Percentiles rank a stretch among this genome's conserved stretches.
Evolutionary conservation across 1,284 basidiomycete species (phyloP).

Genomic region (Leucoagaricus sp.): DNA sequence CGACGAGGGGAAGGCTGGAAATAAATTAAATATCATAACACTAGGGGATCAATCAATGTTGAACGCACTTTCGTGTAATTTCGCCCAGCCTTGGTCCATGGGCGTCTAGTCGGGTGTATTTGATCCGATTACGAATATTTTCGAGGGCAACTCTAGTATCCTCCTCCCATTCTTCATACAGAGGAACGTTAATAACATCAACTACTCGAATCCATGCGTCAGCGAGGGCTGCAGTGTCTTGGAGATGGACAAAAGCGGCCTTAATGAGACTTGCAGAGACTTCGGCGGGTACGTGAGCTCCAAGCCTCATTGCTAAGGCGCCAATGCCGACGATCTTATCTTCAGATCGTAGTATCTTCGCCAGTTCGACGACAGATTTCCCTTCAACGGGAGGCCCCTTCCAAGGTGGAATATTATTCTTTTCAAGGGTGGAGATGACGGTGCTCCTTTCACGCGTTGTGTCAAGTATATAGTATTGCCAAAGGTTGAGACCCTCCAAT

Average conservation of each 20-base stretch:
- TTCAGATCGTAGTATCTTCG: slow-evolving; percentile 56
- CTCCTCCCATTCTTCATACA: slow-evolving; percentile 85
- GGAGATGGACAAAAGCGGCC: slow-evolving; percentile 62
- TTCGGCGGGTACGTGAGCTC: slow-evolving; percentile 60
- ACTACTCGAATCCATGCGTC: slow-evolving; percentile 77
- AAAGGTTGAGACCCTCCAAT: slow-evolving; percentile 71
- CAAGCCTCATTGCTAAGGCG: slow-evolving; percentile 67
- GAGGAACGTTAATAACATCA: slow-evolving; percentile 84
- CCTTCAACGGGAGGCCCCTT: slow-evolving; percentile 53
- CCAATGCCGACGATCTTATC: slow-evolving; percentile 60
- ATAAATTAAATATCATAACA: slow-evolving; percentile 5
- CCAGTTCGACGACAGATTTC: slow-evolving; percentile 70
- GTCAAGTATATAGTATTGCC: slow-evolving; percentile 93
- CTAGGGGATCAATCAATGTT: slow-evolving; percentile 7
- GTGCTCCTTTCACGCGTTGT: slow-evolving; percentile 56
- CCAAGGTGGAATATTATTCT: slow-evolving; percentile 53
- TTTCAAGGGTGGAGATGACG: slow-evolving; percentile 52
- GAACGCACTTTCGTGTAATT: slow-evolving; percentile 71
- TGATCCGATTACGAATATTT: slow-evolving; percentile 74
- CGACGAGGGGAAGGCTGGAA: slow-evolving; percentile 77
- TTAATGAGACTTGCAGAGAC: slow-evolving; percentile 71
- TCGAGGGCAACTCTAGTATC: slow-evolving; percentile 78
- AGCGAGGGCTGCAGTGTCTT: slow-evolving; percentile 55
- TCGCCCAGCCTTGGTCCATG: slow-evolving; percentile 86
- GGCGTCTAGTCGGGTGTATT: slow-evolving; percentile 79